These are phyloP conservation scores for Pseudevernia furfuracea DNA, from an alignment of 495 filamentous ascomycete species.

Conservation along the genomic window DNA sequence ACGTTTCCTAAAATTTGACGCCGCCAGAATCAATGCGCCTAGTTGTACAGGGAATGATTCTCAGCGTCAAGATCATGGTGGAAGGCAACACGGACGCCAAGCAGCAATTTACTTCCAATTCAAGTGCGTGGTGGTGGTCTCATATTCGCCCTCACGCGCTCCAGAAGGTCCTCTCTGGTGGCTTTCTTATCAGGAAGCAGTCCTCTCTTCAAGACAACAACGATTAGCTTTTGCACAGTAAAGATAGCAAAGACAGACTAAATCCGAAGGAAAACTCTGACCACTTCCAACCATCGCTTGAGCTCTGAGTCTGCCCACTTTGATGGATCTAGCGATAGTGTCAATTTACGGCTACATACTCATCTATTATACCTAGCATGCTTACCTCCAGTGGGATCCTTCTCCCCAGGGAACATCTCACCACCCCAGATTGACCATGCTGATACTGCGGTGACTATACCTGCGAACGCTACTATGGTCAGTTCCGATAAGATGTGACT, in stretches of 20 bases:
- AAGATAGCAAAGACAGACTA: neutral
- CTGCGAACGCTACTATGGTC: constrained; percentile 52
- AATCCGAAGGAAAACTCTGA: constrained; percentile 40
- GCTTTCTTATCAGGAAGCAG: constrained; percentile 59
- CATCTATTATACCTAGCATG: neutral
- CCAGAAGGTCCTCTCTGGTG: constrained; percentile 67
- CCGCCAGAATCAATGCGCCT: neutral
- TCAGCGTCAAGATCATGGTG: neutral
- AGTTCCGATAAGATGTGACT: constrained; percentile 6
- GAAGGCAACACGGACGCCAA: neutral
- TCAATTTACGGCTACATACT: constrained; percentile 4
- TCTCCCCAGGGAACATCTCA: constrained; percentile 63
- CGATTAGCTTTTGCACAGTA: constrained; percentile 16
- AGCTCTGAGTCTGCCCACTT: constrained; percentile 68
- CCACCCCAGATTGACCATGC: constrained; percentile 78
- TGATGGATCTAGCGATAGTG: constrained; percentile 46
- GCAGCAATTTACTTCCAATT: neutral
- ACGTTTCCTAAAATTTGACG: neutral
- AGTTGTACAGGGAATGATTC: neutral
- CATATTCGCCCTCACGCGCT: constrained; percentile 74
- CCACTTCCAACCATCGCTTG: constrained; percentile 64
- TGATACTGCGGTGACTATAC: constrained; percentile 74
- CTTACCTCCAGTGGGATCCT: constrained; percentile 69
- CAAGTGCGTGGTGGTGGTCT: constrained; percentile 19
- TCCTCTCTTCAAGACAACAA: constrained; percentile 49